Conservation (phyloP, 2,329 filamentous ascomycete species). For the Parafenestella ontariensis region DNA sequence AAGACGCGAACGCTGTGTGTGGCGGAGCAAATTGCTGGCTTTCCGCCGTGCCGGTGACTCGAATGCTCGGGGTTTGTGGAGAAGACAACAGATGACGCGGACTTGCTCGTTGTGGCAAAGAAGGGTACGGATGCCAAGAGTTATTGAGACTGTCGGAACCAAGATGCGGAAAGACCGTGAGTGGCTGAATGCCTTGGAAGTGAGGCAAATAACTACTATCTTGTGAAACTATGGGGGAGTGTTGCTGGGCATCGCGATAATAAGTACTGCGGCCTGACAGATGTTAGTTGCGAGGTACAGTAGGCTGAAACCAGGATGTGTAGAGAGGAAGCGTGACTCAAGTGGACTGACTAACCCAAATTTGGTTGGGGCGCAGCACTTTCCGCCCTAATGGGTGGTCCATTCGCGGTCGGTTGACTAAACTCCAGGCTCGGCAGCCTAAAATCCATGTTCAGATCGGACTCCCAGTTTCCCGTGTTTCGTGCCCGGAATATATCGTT, state of each 20-base stretch:
- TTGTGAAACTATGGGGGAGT: constrained; percentile 26
- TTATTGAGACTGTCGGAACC: constrained; percentile 29
- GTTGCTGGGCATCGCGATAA: constrained; percentile 32
- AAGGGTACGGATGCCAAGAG: constrained; percentile 39
- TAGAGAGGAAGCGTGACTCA: constrained; percentile 33
- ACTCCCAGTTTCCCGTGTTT: constrained; percentile 38
- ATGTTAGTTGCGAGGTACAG: constrained; percentile 23
- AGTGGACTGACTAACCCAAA: constrained; percentile 27
- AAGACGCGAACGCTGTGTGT: constrained; percentile 38
- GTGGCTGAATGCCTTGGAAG: constrained; percentile 35
- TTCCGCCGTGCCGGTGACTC: constrained; percentile 40
- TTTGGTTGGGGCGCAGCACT: constrained; percentile 24
- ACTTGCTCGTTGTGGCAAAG: constrained; percentile 36
- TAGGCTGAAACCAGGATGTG: constrained; percentile 37
- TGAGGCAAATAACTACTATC: constrained; percentile 37
- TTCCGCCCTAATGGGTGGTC: constrained; percentile 8
- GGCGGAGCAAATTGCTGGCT: constrained; percentile 41
- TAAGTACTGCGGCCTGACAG: constrained; percentile 40
- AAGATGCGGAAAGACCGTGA: constrained; percentile 42
- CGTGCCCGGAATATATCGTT: constrained; percentile 37
- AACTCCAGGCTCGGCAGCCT: constrained; percentile 28
- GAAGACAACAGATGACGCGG: constrained; percentile 44
- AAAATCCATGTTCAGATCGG: constrained; percentile 32
- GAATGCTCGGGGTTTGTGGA: constrained; percentile 34
- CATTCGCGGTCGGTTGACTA: constrained; percentile 18